Evolutionary conservation across 768 basidiomycete species (phyloP), one percentile per base, ranked within the genome.

Genomic region (Fistulinella prunicolor): DNA sequence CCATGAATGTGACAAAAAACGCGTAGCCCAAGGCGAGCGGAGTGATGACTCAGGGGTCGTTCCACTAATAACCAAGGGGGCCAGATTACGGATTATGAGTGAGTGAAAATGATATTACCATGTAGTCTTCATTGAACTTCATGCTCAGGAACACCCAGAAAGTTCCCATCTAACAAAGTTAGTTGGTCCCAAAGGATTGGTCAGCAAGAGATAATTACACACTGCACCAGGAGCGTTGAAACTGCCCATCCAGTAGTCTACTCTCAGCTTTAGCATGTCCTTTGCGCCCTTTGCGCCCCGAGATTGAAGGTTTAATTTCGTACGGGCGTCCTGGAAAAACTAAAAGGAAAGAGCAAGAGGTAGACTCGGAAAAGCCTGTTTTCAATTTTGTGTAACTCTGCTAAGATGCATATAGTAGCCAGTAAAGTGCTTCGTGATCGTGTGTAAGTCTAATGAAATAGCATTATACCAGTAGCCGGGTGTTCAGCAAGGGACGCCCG

Each of bases 221-320:
- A 89, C 87, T 6, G 80, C 37, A 76, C 64, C 38, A 91, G 63
- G 39, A 90, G 74, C 6, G 79, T n/a, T 75, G 19, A 78, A 58
- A 53, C 79, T 86, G 2, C 89, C 89, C n/a, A 78, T 79, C 61
- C 88, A n/a, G n/a, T n/a, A 91, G 65, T 92, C 89, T 39, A 89
- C 85, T 30, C 88, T 77, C n/a, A n/a, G n/a, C 62, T 81, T 85
- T 29, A 89, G 60, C 3, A 86, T 73, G 29, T 89, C 85, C 46
- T 71, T 80, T 2, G 85, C 64, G 38, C 77, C 81, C 64, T 78
- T 83, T 7, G 83, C 77, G n/a, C n/a, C n/a, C n/a, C n/a, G n/a
- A n/a, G n/a, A n/a, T n/a, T n/a, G n/a, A n/a, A n/a, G n/a, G n/a
- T n/a, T n/a, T n/a, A n/a, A n/a, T n/a, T n/a, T n/a, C n/a, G n/a